Conservation (phyloP, 2,329 filamentous ascomycete species). For the Aspergillus floridensis region DNA sequence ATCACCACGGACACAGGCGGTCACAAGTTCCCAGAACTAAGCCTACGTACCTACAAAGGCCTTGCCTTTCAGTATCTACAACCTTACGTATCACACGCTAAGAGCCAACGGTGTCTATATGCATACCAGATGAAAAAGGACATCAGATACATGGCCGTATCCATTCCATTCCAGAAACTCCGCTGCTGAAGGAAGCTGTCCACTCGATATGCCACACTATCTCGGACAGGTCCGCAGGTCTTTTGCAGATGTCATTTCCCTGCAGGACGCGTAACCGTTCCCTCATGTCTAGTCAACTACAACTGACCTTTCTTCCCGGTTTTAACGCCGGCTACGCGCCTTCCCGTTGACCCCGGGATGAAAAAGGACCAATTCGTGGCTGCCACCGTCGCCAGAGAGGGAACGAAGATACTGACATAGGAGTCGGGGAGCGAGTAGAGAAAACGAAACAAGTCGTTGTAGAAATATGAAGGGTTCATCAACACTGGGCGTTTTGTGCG, state of each 20-base stretch:
- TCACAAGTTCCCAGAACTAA: no score
- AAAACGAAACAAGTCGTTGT: constrained; percentile 10
- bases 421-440: constrained; percentile 2
- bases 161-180: constrained; percentile 20
- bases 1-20: no score
- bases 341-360: neutral
- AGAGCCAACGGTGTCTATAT: constrained; percentile 17
- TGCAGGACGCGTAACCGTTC: neutral
- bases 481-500: constrained; percentile 36
- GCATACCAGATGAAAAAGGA: constrained; percentile 14
- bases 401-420: neutral
- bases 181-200: constrained; percentile 19
- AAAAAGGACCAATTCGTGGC: neutral
- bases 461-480: constrained; percentile 30
- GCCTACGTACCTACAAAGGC: no score
- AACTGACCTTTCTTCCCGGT: neutral
- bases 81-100: neutral
- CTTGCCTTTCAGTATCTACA: neutral
- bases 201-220: constrained; percentile 10
- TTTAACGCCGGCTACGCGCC: neutral
- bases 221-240: constrained; percentile 15
- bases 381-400: neutral
- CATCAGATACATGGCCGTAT: constrained; percentile 12
- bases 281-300: neutral
- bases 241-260: constrained; percentile 11